These are phyloP conservation scores for Trichoderma atrobrunneum DNA, from an alignment of 2,329 filamentous ascomycete species.

Conservation along the genomic window DNA sequence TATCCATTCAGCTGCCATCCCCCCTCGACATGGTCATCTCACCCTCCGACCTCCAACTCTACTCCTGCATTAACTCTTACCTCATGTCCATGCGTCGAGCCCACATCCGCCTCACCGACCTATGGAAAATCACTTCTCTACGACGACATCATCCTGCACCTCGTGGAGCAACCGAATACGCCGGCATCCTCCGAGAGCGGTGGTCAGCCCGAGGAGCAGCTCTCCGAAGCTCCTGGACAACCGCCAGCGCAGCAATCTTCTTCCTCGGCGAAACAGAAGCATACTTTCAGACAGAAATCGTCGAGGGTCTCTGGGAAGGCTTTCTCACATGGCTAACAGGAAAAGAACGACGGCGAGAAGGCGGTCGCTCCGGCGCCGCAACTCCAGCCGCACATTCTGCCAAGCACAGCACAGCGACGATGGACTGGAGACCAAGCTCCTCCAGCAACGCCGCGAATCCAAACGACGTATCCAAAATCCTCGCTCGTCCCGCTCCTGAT, in stretches of 20 bases:
- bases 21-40: constrained; percentile 87
- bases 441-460: constrained; percentile 6
- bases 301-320: constrained; percentile 75
- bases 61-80: constrained; percentile 84
- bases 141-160: constrained; percentile 75
- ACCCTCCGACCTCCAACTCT: constrained; percentile 69
- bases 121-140: constrained; percentile 83
- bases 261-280: constrained; percentile 83
- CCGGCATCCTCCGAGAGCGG: constrained; percentile 61
- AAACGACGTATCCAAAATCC: background rate
- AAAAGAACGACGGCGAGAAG: constrained; percentile 33
- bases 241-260: constrained; percentile 81
- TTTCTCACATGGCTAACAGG: constrained; percentile 72
- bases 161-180: constrained; percentile 56
- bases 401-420: background rate
- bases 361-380: constrained; percentile 25
- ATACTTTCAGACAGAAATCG: constrained; percentile 87
- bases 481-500: constrained; percentile 53
- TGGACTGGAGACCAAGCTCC: constrained; percentile 10
- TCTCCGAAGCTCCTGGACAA: constrained; percentile 87
- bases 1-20: constrained; percentile 71
- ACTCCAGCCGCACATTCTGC: constrained; percentile 24
- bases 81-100: constrained; percentile 81
- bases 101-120: constrained; percentile 75
- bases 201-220: constrained; percentile 60